Conservation (phyloP, 2,329 filamentous ascomycete species). For the Trichoderma arundinaceum region DNA sequence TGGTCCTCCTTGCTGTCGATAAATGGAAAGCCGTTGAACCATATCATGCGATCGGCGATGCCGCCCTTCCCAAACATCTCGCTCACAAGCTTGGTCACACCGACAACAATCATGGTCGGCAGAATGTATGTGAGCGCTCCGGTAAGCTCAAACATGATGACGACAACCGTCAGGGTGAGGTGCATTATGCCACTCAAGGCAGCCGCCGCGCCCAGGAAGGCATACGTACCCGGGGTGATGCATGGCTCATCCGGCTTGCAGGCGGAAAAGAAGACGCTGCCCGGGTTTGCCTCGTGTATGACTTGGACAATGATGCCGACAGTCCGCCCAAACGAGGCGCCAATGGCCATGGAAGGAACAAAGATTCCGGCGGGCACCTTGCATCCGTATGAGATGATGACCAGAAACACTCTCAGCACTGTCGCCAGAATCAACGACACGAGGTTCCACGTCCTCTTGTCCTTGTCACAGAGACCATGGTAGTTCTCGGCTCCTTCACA, state of each 20-base stretch:
- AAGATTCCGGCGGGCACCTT: constrained; percentile 98
- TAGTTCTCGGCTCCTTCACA: constrained; percentile 91
- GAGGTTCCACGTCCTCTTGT: constrained; percentile 79
- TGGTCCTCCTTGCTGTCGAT: constrained; percentile 97
- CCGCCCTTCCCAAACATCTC: constrained; percentile 94
- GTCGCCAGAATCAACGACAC: constrained; percentile 80
- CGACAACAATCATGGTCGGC: constrained; percentile 98
- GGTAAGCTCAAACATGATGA: constrained; percentile 99
- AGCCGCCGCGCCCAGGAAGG: constrained; percentile 89
- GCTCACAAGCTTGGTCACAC: constrained; percentile 91
- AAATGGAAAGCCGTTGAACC: constrained; percentile 97
- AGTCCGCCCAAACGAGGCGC: constrained; percentile 89
- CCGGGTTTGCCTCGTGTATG: constrained; percentile 81
- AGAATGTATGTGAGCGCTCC: constrained; percentile 97
- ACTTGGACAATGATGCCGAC: constrained; percentile 94
- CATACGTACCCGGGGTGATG: constrained; percentile 96
- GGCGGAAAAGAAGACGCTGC: constrained; percentile 82
- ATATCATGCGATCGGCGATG: constrained; percentile 98
- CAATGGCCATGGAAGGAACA: constrained; percentile 96
- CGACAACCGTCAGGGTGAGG: constrained; percentile 92
- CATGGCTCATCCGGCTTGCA: constrained; percentile 92
- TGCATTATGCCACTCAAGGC: constrained; percentile 97
- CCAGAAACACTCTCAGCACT: constrained; percentile 77
- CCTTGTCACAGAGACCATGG: constrained; percentile 81
- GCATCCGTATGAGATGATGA: constrained; percentile 96